phyloP scores from a whole-genome alignment of 2,329 filamentous ascomycete genomes.

The Colletotrichum sp. region DNA sequence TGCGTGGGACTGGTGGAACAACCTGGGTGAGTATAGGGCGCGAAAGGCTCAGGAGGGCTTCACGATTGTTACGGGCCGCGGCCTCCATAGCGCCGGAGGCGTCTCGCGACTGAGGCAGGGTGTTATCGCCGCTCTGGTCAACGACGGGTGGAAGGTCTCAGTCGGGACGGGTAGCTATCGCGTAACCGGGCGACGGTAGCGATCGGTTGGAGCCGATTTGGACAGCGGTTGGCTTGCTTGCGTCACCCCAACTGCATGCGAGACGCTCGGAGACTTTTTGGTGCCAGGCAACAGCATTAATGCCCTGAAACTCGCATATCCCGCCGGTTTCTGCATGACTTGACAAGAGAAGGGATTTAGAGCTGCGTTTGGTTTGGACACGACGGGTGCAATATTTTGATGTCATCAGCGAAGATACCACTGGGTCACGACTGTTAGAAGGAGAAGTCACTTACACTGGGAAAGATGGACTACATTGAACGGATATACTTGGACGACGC shows the following conservation, averaged over 20 bases:
- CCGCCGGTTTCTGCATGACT: not conserved
- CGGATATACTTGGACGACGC: not conserved
- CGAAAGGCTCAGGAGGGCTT: slow-evolving; percentile 60
- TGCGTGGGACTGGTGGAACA: slow-evolving; percentile 78
- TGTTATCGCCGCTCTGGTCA: slow-evolving; percentile 76
- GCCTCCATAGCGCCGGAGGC: slow-evolving; percentile 79
- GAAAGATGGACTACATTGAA: not conserved
- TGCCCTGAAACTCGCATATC: not conserved
- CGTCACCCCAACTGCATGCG: not conserved
- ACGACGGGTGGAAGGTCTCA: slow-evolving; percentile 85
- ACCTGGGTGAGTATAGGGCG: slow-evolving; percentile 68
- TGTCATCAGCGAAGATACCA: not conserved
- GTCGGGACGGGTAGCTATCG: slow-evolving; percentile 73
- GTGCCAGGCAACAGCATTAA: slow-evolving; percentile 5
- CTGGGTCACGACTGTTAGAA: not conserved
- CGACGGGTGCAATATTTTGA: not conserved
- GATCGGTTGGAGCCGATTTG: not conserved
- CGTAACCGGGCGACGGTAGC: slow-evolving; percentile 64
- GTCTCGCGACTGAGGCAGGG: slow-evolving; percentile 78
- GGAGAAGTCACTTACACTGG: not conserved
- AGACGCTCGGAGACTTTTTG: not conserved
- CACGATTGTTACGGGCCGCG: slow-evolving; percentile 81
- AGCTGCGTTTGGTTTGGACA: not conserved
- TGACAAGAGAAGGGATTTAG: not conserved
- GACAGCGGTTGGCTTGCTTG: not conserved